Percentiles rank a stretch among this genome's conserved stretches.
These are phyloP conservation scores for Suhomyces pyralidae DNA, from an alignment of 805 yeast species.

Conservation along the genomic window DNA sequence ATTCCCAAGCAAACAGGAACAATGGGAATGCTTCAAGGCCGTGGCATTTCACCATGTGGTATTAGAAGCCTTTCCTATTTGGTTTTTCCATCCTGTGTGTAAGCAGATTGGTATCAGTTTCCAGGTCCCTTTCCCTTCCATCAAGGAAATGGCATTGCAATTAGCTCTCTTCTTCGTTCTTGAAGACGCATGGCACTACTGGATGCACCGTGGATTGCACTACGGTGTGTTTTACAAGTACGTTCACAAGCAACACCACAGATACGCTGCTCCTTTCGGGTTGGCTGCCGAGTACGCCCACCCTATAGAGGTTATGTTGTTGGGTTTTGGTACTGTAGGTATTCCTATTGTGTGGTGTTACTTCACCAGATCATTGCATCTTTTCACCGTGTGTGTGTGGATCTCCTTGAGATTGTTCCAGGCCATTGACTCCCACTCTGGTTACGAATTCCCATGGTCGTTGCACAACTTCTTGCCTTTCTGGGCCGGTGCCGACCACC, in stretches of 20 bases:
- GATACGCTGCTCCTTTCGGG: slow-evolving; percentile 97
- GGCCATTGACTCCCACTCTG: slow-evolving; percentile 97
- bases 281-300: slow-evolving; percentile 97
- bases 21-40: slow-evolving; percentile 86
- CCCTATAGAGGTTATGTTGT: slow-evolving; percentile 84
- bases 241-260: slow-evolving; percentile 96
- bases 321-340: slow-evolving; percentile 96
- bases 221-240: slow-evolving; percentile 84
- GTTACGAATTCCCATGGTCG: slow-evolving; percentile 97
- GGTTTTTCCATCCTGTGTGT: slow-evolving; percentile 96
- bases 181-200: slow-evolving; percentile 97
- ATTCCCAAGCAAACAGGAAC: slow-evolving; percentile 76
- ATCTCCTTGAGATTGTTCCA: slow-evolving; percentile 84
- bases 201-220: slow-evolving; percentile 90
- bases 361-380: slow-evolving; percentile 72
- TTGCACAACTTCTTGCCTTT: slow-evolving; percentile 87
- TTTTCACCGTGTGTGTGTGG: slow-evolving; percentile 89
- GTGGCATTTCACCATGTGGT: slow-evolving; percentile 84
- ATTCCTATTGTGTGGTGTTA: slow-evolving; percentile 84
- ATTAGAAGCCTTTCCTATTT: slow-evolving; percentile 93
- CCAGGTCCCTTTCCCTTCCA: slow-evolving; percentile 81
- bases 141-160: slow-evolving; percentile 58
- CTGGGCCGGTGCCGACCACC: slow-evolving; percentile 99
- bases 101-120: slow-evolving; percentile 72
- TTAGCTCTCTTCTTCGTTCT: slow-evolving; percentile 73